A percentile compares a stretch with the other conserved stretches of the same genome.
These are phyloP conservation scores for Phaseolus lunatus DNA, from an alignment of 306 rosid genomes.

Conservation along the genomic window DNA sequence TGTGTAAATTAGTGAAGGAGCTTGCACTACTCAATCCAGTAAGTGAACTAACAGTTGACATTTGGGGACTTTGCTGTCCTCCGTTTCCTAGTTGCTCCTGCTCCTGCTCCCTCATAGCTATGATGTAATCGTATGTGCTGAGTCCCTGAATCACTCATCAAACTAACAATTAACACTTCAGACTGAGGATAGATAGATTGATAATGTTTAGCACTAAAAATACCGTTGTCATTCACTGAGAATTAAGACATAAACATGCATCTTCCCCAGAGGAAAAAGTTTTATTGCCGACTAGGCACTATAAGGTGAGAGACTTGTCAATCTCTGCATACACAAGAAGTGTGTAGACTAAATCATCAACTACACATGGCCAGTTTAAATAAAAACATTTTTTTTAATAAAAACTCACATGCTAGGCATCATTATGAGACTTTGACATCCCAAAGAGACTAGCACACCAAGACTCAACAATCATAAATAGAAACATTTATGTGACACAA, in stretches of 20 bases:
- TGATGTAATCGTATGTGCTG: conserved; percentile 87
- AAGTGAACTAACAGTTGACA: conserved; percentile 90
- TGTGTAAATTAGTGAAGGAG: conserved; percentile 78
- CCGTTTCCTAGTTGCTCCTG: conserved; percentile 78
- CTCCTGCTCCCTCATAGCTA: conserved; percentile 90
- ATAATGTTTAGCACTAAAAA: conserved; percentile 18
- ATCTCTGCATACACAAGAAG: not conserved
- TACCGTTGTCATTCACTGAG: not conserved
- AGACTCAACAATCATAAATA: too few relatives aligned
- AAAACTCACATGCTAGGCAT: too few relatives aligned
- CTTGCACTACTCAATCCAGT: conserved; percentile 92
- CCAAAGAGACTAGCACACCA: too few relatives aligned
- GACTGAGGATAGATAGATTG: not conserved
- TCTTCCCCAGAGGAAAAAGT: not conserved
- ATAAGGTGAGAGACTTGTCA: not conserved
- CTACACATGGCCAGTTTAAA: not conserved
- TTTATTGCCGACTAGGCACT: not conserved
- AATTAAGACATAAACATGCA: conserved; percentile 1
- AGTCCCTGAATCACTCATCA: conserved; percentile 63
- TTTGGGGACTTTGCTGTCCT: conserved; percentile 89
- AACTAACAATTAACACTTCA: not conserved
- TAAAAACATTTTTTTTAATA: too few relatives aligned
- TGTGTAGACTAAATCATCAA: not conserved
- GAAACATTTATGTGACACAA: not conserved
- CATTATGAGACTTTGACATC: too few relatives aligned